These are phyloP conservation scores for Teratosphaeria epicoccoides DNA, from an alignment of 2,329 filamentous ascomycete genomes.

Conservation along the genomic window DNA sequence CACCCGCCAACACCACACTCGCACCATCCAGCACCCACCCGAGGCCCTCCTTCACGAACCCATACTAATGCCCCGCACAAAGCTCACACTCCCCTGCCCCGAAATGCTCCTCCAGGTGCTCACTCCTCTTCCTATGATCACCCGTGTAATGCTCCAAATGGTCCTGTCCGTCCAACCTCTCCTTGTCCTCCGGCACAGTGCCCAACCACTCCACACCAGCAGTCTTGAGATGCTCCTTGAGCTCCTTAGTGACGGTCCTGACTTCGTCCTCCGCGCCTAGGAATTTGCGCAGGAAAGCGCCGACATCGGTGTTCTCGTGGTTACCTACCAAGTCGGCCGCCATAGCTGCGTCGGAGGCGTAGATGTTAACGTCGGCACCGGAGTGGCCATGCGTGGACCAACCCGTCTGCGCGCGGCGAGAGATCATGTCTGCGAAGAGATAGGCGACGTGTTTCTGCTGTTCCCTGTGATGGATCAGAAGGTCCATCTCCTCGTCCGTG, in stretches of 20 bases:
- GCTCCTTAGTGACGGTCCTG: conserved; percentile 62
- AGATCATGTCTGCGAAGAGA: conserved; percentile 74
- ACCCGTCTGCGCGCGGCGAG: conserved; percentile 74
- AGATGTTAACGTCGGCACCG: conserved; percentile 93
- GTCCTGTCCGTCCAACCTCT: conserved; percentile 37
- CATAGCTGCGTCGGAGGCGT: conserved; percentile 59
- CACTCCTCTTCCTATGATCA: conserved; percentile 16
- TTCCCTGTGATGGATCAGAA: conserved; percentile 48
- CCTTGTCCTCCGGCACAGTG: conserved; percentile 28
- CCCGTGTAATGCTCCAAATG: conserved; percentile 30
- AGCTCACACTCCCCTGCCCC: conserved; percentile 5
- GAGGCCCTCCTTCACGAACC: background rate
- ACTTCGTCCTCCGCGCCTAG: conserved; percentile 74
- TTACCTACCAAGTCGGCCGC: conserved; percentile 64
- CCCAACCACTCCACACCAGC: conserved; percentile 34
- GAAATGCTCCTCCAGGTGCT: background rate
- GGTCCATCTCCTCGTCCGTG: conserved; percentile 57
- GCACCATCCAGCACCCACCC: conserved; percentile 3
- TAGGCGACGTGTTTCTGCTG: conserved; percentile 39
- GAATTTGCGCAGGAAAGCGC: conserved; percentile 68
- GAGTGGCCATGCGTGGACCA: conserved; percentile 87
- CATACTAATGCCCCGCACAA: conserved; percentile 12
- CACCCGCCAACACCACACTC: background rate
- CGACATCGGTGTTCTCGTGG: conserved; percentile 89
- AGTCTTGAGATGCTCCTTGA: conserved; percentile 47